These are phyloP conservation scores for Daedaleopsis nitida DNA, from an alignment of 768 basidiomycete species.

Conservation along the genomic window DNA sequence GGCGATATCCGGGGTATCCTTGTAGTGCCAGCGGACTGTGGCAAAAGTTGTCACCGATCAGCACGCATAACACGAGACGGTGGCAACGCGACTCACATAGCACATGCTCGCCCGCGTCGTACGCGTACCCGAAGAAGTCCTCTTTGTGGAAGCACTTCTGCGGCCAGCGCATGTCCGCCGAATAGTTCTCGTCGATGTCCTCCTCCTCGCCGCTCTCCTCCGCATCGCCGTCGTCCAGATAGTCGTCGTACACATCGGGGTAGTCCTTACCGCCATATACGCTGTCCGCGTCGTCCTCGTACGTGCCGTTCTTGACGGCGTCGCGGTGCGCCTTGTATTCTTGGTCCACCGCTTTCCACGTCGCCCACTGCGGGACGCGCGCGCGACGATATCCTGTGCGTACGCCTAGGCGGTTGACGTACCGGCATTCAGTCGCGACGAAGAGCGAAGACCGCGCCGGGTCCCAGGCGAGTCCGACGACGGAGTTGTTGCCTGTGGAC, in stretches of 20 bases:
- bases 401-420: slow-evolving; percentile 31
- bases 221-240: slow-evolving; percentile 13
- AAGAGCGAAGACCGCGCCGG: slow-evolving; percentile 30
- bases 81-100: slow-evolving; percentile 34
- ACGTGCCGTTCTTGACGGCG: neutral
- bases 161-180: slow-evolving; percentile 35
- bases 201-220: slow-evolving; percentile 18
- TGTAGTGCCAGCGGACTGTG: slow-evolving; percentile 27
- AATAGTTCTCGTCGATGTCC: slow-evolving; percentile 25
- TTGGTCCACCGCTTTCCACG: slow-evolving; percentile 12
- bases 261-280: neutral
- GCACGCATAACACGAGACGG: neutral
- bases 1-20: slow-evolving; percentile 20
- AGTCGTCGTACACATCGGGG: slow-evolving; percentile 14
- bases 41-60: neutral
- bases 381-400: slow-evolving; percentile 27
- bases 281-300: neutral
- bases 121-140: slow-evolving; percentile 36
- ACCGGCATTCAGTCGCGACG: slow-evolving; percentile 37
- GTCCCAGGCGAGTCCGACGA: slow-evolving; percentile 38
- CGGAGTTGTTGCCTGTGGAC: slow-evolving; percentile 46
- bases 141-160: slow-evolving; percentile 29
- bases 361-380: slow-evolving; percentile 22
- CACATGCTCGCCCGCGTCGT: slow-evolving; percentile 38
- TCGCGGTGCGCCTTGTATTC: slow-evolving; percentile 16